Base-by-base conservation (phyloP, 2,329 filamentous ascomycete genomes). In the Immersiporthe knoxdaviesiana region DNA sequence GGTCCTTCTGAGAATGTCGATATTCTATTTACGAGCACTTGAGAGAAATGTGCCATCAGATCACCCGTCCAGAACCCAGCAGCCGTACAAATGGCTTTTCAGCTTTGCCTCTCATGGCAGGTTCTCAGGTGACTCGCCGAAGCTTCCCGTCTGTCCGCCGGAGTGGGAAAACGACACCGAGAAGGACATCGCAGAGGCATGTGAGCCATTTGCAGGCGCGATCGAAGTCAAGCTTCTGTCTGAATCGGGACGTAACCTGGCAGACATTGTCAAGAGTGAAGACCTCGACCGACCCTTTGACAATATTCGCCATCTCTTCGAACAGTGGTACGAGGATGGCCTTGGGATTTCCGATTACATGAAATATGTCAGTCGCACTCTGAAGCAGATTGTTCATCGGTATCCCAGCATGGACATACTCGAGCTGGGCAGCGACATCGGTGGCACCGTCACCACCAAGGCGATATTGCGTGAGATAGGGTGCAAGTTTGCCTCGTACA, bases 391-490 rank as follows among this genome's bases (percentile, higher is more conserved):
- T 41, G 70, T 74, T 0, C 54, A 81, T 77, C 61, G 61, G 18
- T 63, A n/a, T 27, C 35, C 61, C 0, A 76, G 77, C 27, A 72
- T 79, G 44, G 77, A 78, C 2, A 75, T 83, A 39, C 67, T 84
- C 6, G 72, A 74, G 10, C 16, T 44, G 41, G 16, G 41, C 4
- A 16, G 16, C 41, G 41, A 44, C 4, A 44, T 12, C 4, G 32
- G 73, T 81, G 78, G 76, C 10, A 75, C 79, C 0, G 84, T 83
- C 0, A 72, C 76, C 10, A 37, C 47, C 0, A 72, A 84, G 68
- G 74, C 1, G 37, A 65, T 5, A 71, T 83, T 16, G 35, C 35
- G 35, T 35, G 35, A 35, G 35, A 35, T 35, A 35, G 76, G 74
- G 1, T 11, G 69, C 24, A 14, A 63, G 4, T 80, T 81, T 58